A percentile compares a stretch with the other conserved stretches of the same genome.
phyloP scores from a whole-genome alignment of 495 filamentous ascomycete species.

The Talaromyces wortmannii region DNA sequence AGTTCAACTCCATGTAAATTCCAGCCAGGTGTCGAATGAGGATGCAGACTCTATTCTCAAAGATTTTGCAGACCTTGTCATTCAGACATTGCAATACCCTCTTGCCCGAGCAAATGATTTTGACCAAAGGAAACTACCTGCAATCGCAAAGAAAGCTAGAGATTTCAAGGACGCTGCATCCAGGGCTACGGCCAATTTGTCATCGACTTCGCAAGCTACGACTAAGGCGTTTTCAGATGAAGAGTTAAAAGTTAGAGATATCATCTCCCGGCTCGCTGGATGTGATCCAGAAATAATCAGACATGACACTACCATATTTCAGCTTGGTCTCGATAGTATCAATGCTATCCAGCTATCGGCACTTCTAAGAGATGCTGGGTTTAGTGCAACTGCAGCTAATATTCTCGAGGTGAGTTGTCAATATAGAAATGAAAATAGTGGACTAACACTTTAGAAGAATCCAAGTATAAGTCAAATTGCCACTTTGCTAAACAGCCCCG shows the following conservation, averaged over 20 bases:
- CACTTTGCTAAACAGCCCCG: background rate
- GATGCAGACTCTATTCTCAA: constrained; percentile 33
- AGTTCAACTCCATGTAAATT: constrained; percentile 18
- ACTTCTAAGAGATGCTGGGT: constrained; percentile 49
- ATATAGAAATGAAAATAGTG: constrained; percentile 13
- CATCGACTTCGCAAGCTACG: too few species aligned
- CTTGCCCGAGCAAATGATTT: constrained; percentile 21
- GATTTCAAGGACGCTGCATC: background rate
- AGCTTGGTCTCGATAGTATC: constrained; percentile 37
- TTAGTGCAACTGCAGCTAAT: constrained; percentile 55
- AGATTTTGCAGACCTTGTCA: constrained; percentile 40
- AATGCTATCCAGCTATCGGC: constrained; percentile 55
- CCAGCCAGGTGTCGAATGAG: constrained; percentile 29
- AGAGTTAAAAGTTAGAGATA: constrained; percentile 44
- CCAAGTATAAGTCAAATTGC: background rate
- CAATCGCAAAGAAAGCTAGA: background rate
- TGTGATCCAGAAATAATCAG: constrained; percentile 35
- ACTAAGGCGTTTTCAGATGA: constrained; percentile 36
- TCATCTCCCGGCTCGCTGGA: constrained; percentile 49
- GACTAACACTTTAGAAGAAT: constrained; percentile 22
- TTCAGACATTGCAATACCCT: constrained; percentile 30
- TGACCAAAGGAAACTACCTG: background rate
- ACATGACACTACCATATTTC: constrained; percentile 44
- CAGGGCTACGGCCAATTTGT: too few species aligned
- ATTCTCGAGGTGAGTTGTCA: constrained; percentile 48